Evolutionary conservation across 139 green algal species (phyloP).

Genomic region (Pleodorina starrii): DNA sequence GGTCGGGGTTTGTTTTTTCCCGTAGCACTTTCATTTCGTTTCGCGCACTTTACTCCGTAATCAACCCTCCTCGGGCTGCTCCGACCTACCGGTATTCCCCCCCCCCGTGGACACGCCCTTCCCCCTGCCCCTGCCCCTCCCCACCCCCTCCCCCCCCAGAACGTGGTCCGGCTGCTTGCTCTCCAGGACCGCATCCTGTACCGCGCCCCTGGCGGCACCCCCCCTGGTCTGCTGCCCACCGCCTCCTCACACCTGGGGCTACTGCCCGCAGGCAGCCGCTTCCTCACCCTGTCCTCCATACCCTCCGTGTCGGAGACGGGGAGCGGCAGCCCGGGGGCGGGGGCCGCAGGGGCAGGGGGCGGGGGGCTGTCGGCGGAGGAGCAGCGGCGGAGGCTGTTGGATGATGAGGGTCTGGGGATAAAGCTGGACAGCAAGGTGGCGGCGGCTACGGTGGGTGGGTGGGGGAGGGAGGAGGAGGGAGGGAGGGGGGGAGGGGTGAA

Average conservation of each 20-base stretch:
- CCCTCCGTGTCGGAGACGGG: background rate
- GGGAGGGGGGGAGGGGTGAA: too few relatives aligned
- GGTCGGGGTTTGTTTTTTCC: too few relatives aligned
- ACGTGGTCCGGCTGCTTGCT: slow-evolving; percentile 23
- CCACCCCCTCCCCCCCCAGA: background rate
- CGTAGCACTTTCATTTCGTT: too few relatives aligned
- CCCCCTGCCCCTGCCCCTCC: background rate
- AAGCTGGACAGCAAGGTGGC: slow-evolving; percentile 36
- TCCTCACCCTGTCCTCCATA: background rate
- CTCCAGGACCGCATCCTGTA: slow-evolving; percentile 20
- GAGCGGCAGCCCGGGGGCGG: background rate
- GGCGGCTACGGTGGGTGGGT: slow-evolving; percentile 18
- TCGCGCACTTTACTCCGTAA: too few relatives aligned
- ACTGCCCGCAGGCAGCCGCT: background rate
- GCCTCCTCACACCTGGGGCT: background rate
- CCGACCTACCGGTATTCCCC: too few relatives aligned
- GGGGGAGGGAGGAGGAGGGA: background rate
- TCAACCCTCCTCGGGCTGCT: too few relatives aligned
- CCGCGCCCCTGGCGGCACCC: background rate
- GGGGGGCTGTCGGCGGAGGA: background rate
- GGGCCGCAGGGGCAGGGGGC: background rate
- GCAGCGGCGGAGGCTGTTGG: background rate
- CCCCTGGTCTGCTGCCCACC: background rate
- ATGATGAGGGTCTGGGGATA: too few relatives aligned
- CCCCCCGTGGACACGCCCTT: too few relatives aligned